These are phyloP conservation scores for Centrapalus pauciflorus DNA, from an alignment of 129 eudicot genomes.

Conservation along the genomic window DNA sequence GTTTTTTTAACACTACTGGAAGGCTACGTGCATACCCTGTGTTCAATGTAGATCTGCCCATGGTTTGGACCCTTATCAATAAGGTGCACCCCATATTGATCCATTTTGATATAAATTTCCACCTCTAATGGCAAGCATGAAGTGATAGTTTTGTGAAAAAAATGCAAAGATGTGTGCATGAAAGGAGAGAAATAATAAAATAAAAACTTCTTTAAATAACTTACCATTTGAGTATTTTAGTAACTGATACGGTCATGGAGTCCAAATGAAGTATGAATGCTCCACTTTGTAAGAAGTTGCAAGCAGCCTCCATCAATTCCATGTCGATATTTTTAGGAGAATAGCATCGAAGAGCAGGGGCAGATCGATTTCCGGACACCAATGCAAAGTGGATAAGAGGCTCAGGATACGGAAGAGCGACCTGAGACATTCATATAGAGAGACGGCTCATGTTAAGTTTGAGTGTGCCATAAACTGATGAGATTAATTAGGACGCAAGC, in stretches of 20 bases:
- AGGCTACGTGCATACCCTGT: too few species aligned
- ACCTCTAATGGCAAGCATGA: too few species aligned
- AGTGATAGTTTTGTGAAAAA: too few species aligned
- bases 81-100: too few species aligned
- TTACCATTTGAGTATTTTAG: conserved; percentile 59
- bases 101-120: too few species aligned
- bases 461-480: too few species aligned
- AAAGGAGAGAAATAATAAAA: background rate
- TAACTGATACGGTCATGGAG: conserved; percentile 44
- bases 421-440: conserved; percentile 32
- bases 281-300: conserved; percentile 40
- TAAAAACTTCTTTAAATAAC: conserved; percentile 10
- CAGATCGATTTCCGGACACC: conserved; percentile 59
- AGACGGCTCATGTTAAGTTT: background rate
- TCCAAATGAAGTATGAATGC: conserved; percentile 42
- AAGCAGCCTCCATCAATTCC: conserved; percentile 61
- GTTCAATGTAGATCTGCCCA: too few species aligned
- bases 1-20: too few species aligned
- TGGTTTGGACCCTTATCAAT: too few species aligned
- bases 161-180: background rate
- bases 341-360: conserved; percentile 72
- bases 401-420: conserved; percentile 55
- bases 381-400: conserved; percentile 68
- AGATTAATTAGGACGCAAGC: background rate
- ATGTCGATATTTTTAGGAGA: conserved; percentile 54